Base-by-base conservation (phyloP, 1,284 basidiomycete species). In the Xanthoconium separans region DNA sequence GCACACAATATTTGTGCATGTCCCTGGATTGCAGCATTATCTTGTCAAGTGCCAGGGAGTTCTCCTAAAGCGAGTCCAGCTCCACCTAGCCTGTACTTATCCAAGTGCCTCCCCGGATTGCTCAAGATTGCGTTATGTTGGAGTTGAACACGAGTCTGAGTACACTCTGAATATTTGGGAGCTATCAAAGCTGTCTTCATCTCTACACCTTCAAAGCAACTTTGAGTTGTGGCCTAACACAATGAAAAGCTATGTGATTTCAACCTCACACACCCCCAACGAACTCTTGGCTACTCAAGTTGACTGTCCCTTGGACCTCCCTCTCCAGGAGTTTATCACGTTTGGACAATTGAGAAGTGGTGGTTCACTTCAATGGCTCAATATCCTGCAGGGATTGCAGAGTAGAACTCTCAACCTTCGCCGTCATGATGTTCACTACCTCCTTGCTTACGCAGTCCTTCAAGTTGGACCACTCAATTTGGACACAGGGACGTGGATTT, bases 281-380 rank as follows among this genome's bases (percentile, higher is more conserved):
- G 29, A 20, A 1, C 6, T 44, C 29, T 15, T 44, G 30, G 13
- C 44, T 20, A 18, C 44, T 22, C 44, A 44, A 44, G 16, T 16
- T 6, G 41, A 27, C 27, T 29, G 24, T 43, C 41, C 41, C 9
- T 1, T 9, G 24, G 41, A 43, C 9, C 24, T 29, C 24, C n/a
- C 41, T 16, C 9, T 42, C 6, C 6, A 27, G 5, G 42, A 43
- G 12, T 43, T 43, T 9, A 40, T 40, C n/a, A 40, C 74, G 0
- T 79, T 76, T 49, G 72, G 70, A 0, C 63, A 64, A 36, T 57
- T 82, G 30, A 74, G 80, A 2, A 71, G 74, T 27, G 79, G 80
- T 3, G 55, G 65, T 2, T 63, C 60, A 0, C 56, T 81, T 0
- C 79, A 82, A 44, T 82, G 79, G 80, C 56, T 75, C 36, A 82